Conservation (phyloP, 1,284 basidiomycete genomes). For the Tylopilus sp. region DNA sequence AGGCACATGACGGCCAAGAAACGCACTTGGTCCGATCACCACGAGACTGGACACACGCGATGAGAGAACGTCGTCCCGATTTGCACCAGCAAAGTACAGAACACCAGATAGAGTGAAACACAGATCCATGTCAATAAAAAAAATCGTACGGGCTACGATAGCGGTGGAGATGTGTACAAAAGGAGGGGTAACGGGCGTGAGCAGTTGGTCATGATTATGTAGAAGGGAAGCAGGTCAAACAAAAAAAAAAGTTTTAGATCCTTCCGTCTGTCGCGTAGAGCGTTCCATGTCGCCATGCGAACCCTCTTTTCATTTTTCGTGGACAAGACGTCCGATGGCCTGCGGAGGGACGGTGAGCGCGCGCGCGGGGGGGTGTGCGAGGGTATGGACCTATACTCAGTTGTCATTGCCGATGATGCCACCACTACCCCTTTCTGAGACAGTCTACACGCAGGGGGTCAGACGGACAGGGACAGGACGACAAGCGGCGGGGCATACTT, state of each 20-base stretch:
- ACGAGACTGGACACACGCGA: background rate
- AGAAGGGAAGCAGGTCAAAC: background rate
- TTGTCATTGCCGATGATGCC: background rate
- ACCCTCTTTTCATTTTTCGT: background rate
- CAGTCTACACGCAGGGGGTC: background rate
- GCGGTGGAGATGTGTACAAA: background rate
- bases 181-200: slow-evolving; percentile 6
- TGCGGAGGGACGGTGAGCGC: background rate
- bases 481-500: slow-evolving; percentile 6
- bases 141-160: slow-evolving; percentile 2
- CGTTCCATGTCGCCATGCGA: background rate
- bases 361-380: rapidly evolving
- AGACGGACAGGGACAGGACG: background rate
- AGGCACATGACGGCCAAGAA: too few relatives aligned
- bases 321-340: background rate
- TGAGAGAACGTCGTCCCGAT: background rate
- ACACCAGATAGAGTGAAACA: background rate
- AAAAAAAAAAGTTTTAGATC: background rate
- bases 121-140: too few relatives aligned
- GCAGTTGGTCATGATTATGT: slow-evolving; percentile 1
- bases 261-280: background rate
- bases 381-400: background rate
- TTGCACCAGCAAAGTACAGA: background rate
- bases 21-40: background rate
- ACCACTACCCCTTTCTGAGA: background rate